A percentile compares a stretch with the other conserved stretches of the same genome.
Evolutionary conservation across 257 asterid species (phyloP).

Genomic region (Capsicum rhomboideum): DNA sequence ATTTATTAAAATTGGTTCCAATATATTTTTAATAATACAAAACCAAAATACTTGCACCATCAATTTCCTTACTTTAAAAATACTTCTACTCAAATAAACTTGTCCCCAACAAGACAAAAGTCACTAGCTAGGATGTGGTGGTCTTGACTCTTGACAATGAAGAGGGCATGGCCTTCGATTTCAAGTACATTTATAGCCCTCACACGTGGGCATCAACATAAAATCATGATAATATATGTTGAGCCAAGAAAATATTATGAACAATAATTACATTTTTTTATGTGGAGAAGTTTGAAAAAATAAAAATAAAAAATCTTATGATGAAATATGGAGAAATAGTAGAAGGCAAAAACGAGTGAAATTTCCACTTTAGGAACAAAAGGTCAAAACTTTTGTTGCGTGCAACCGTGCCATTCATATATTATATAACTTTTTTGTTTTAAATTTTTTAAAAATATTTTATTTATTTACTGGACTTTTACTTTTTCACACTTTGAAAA

Average conservation of each 20-base stretch:
- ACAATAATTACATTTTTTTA: background rate
- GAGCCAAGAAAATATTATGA: slow-evolving; percentile 1
- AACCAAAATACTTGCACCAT: background rate
- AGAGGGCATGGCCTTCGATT: background rate
- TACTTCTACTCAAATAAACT: background rate
- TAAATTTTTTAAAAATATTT: background rate
- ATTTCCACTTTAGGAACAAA: slow-evolving; percentile 19
- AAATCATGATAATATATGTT: background rate
- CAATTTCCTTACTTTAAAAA: background rate
- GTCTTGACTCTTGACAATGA: background rate
- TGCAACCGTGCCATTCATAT: slow-evolving; percentile 46
- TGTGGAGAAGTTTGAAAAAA: background rate
- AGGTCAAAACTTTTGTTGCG: slow-evolving; percentile 56
- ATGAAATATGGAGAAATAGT: background rate
- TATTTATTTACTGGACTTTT: slow-evolving; percentile 4
- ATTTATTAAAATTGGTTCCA: background rate
- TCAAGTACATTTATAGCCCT: slow-evolving; percentile 5
- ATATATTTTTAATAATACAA: background rate
- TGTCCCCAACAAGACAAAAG: background rate
- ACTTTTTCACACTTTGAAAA: slow-evolving; percentile 17
- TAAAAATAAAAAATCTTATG: background rate
- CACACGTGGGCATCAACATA: slow-evolving; percentile 12
- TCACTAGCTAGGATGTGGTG: background rate
- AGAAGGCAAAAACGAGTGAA: background rate
- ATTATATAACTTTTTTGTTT: background rate